Conservation (phyloP, 352 stramenopile species). For the Blastocystis sp. region DNA sequence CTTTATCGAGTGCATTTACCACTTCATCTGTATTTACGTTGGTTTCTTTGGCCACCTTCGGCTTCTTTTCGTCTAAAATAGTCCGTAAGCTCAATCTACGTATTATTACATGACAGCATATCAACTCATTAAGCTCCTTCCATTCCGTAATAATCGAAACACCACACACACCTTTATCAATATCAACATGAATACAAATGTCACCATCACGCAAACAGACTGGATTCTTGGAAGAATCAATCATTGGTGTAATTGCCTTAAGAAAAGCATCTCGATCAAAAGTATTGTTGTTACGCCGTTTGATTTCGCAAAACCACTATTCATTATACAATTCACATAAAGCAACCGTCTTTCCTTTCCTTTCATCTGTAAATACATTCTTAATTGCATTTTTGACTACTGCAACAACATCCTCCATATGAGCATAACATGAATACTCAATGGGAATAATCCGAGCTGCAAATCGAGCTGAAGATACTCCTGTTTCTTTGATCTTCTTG, state of each 20-base stretch:
- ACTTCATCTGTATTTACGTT: neutral
- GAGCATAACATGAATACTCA: conserved; percentile 59
- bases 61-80: conserved; percentile 49
- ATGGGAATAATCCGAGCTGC: conserved; percentile 58
- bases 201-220: conserved; percentile 49
- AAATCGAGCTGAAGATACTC: neutral
- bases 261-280: conserved; percentile 44
- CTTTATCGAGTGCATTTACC: neutral
- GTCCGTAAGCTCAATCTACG: conserved; percentile 53
- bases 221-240: neutral
- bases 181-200: conserved; percentile 63
- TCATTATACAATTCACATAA: neutral
- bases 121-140: conserved; percentile 43
- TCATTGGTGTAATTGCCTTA: neutral
- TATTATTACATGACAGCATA: neutral
- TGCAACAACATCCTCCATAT: conserved; percentile 12
- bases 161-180: conserved; percentile 58
- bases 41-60: neutral
- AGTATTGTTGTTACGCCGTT: conserved; percentile 60
- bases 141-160: conserved; percentile 46
- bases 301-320: conserved; percentile 56
- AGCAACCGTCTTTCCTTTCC: neutral
- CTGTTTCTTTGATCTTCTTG: neutral
- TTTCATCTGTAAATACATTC: neutral
- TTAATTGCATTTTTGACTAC: neutral